Evolutionary conservation across 1,284 basidiomycete genomes (phyloP).

Genomic region (Coniophora puteana): DNA sequence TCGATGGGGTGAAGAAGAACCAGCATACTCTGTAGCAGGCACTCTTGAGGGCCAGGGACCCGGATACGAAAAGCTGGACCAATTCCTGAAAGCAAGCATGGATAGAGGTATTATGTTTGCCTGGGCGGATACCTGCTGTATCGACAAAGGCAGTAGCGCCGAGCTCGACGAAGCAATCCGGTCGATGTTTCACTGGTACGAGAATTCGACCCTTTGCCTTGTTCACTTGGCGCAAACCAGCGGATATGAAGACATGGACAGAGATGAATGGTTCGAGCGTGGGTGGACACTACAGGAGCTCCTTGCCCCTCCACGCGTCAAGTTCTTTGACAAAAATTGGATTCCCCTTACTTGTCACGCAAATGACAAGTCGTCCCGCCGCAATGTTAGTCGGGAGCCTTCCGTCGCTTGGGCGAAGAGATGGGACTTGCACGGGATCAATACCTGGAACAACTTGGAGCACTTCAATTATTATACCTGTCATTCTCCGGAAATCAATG

Average conservation of each 20-base stretch:
- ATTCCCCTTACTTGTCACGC: not conserved
- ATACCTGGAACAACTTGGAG: not conserved
- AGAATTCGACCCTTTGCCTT: not conserved
- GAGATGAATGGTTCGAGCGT: not conserved
- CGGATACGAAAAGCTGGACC: not conserved
- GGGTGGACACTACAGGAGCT: too few relatives aligned
- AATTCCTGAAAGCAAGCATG: not conserved
- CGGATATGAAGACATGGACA: not conserved
- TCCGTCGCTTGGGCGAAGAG: too few relatives aligned
- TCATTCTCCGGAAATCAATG: too few relatives aligned
- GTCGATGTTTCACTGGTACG: constrained; percentile 1
- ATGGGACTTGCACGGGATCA: too few relatives aligned
- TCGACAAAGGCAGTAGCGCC: constrained; percentile 1
- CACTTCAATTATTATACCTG: too few relatives aligned
- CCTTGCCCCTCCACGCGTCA: not conserved
- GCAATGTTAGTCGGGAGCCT: too few relatives aligned
- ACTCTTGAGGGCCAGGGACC: too few relatives aligned
- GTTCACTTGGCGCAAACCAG: not conserved
- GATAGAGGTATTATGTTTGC: not conserved
- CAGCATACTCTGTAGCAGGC: too few relatives aligned
- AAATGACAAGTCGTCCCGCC: too few relatives aligned
- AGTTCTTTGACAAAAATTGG: not conserved
- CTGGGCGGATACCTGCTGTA: too few relatives aligned
- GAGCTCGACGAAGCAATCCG: constrained; percentile 2
- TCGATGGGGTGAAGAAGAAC: not conserved